These are phyloP conservation scores for Amyloporia xantha DNA, from an alignment of 768 basidiomycete species.

Conservation along the genomic window DNA sequence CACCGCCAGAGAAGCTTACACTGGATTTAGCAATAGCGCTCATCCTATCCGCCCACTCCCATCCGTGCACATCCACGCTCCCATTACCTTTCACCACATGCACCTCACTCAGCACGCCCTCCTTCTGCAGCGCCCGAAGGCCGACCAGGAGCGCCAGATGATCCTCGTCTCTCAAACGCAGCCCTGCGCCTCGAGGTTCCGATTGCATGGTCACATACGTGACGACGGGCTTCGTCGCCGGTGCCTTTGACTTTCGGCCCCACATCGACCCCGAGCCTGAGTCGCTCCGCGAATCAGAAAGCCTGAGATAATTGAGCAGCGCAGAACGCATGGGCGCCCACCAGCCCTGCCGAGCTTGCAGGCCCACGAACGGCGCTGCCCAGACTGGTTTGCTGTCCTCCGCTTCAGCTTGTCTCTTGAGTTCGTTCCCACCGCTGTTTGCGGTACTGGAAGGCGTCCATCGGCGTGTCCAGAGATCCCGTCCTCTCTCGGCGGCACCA, in stretches of 20 bases:
- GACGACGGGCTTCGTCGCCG: constrained; percentile 38
- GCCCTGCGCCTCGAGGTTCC: constrained; percentile 32
- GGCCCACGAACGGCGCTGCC: constrained; percentile 37
- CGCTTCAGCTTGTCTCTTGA: constrained; percentile 10
- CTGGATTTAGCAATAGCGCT: constrained; percentile 60
- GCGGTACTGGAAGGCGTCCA: constrained; percentile 5
- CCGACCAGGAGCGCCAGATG: constrained; percentile 57
- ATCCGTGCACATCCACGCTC: constrained; percentile 27
- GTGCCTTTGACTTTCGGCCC: constrained; percentile 16
- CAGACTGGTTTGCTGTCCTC: constrained; percentile 33
- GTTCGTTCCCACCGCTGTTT: constrained; percentile 7
- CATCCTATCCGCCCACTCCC: constrained; percentile 58
- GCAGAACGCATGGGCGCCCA: constrained; percentile 44
- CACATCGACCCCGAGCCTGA: constrained; percentile 37
- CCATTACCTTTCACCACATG: constrained; percentile 42
- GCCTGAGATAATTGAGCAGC: constrained; percentile 30
- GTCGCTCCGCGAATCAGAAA: constrained; percentile 30
- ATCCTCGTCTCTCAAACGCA: constrained; percentile 46
- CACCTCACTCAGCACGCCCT: constrained; percentile 42
- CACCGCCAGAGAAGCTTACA: constrained; percentile 28
- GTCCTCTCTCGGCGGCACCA: constrained; percentile 46
- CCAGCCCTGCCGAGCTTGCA: constrained; percentile 50
- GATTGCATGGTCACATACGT: constrained; percentile 66
- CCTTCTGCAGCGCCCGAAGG: constrained; percentile 43
- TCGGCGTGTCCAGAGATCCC: constrained; percentile 12